Conservation (phyloP, 306 rosid genomes). For the Quercus wislizeni region DNA sequence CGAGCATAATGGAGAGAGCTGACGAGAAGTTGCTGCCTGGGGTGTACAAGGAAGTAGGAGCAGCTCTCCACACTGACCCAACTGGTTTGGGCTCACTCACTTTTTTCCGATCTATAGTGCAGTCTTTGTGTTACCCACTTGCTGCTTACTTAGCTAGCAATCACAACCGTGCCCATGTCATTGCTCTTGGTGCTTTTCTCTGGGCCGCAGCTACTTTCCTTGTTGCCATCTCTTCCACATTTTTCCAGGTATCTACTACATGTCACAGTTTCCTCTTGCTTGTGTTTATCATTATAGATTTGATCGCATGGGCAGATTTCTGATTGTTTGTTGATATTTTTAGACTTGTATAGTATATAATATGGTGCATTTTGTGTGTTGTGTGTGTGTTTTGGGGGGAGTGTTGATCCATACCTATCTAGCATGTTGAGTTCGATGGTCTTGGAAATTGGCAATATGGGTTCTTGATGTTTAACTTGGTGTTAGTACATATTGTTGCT, state of each 20-base stretch:
- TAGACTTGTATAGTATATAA: not conserved
- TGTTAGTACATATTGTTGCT: not conserved
- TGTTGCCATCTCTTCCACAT: conserved; percentile 61
- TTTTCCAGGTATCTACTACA: conserved; percentile 42
- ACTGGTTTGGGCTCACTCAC: conserved; percentile 71
- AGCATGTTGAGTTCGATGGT: not conserved
- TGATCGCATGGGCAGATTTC: not conserved
- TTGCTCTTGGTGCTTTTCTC: conserved; percentile 65
- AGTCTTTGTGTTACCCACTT: conserved; percentile 60
- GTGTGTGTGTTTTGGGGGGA: not conserved
- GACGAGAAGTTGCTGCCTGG: conserved; percentile 76
- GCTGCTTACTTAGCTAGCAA: conserved; percentile 69
- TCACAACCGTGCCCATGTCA: conserved; percentile 69
- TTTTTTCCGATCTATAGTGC: conserved; percentile 70
- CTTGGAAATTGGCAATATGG: not conserved
- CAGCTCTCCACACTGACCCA: conserved; percentile 67
- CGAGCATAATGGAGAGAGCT: conserved; percentile 64
- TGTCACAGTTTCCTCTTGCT: not conserved
- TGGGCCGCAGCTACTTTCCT: conserved; percentile 72
- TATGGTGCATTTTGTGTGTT: not conserved
- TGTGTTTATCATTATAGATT: not conserved
- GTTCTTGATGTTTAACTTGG: not conserved
- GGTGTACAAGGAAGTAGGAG: conserved; percentile 70
- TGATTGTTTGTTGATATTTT: not conserved
- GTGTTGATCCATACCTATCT: not conserved